phyloP scores from a whole-genome alignment of 1,284 basidiomycete genomes.

The Gomphus bonarii region DNA sequence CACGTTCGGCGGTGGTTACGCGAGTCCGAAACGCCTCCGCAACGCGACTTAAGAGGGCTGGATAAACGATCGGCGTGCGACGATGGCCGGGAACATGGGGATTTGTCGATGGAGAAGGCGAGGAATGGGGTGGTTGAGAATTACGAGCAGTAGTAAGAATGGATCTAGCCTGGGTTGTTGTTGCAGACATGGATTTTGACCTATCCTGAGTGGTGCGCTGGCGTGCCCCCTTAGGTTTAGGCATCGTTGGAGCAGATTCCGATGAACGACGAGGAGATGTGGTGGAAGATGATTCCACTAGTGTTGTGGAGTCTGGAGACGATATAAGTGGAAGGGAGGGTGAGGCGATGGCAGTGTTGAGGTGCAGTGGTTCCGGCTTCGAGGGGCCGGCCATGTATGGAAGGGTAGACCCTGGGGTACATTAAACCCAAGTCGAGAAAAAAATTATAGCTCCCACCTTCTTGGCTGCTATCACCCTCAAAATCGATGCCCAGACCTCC shows the following conservation, averaged over 20 bases:
- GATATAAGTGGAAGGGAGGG: conserved; percentile 9
- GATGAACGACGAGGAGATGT: conserved; percentile 36
- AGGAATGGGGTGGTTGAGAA: conserved; percentile 27
- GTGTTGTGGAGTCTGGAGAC: conserved; percentile 3
- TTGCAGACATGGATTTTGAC: conserved; percentile 65
- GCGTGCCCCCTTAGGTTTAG: conserved; percentile 24
- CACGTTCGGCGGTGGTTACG: conserved; percentile 65
- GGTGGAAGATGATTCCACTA: conserved; percentile 5
- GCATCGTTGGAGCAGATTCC: conserved; percentile 42
- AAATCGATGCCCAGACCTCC: conserved; percentile 52
- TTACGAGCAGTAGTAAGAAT: conserved; percentile 21
- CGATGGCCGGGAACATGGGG: conserved; percentile 22
- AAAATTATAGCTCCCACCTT: conserved; percentile 24
- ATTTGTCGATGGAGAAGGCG: conserved; percentile 29
- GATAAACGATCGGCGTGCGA: conserved; percentile 79
- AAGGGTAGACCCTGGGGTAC: background rate
- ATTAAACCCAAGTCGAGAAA: conserved; percentile 3
- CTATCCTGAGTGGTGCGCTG: conserved; percentile 52
- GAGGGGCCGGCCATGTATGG: background rate
- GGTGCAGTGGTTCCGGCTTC: conserved; percentile 22
- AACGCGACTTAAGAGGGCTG: conserved; percentile 88
- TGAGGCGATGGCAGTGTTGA: conserved; percentile 30
- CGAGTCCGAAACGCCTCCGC: conserved; percentile 88
- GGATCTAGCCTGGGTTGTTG: conserved; percentile 26
- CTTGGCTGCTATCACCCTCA: conserved; percentile 24